Base-by-base conservation (phyloP, 2,329 filamentous ascomycete species). In the Fusarium poae region DNA sequence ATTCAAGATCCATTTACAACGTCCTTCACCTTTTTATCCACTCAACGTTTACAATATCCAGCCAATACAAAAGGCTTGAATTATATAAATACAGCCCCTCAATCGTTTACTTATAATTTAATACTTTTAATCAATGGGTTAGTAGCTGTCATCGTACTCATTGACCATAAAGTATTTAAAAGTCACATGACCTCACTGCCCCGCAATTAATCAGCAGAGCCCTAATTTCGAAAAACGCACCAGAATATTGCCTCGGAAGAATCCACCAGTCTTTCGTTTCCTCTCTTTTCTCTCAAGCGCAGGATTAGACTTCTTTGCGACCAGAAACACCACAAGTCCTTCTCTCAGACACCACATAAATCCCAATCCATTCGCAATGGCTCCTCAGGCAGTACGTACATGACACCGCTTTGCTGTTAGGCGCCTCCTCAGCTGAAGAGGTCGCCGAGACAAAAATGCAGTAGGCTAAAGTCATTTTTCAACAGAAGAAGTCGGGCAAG, bases 391-490 rank as follows among this genome's bases (percentile, higher is more conserved):
- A 85, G 94, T 97, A 97, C 85, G 94, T 97, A 89, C 83, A 80
- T 83, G 81, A 84, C 87, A 91, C 82, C 84, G 94, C 94, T 97
- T 97, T 97, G 94, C 94, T 97, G 93, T 92, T 59, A 65, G 92
- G 88, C 90, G 23, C 86, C 80, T 55, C 79, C 63, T 64, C 40
- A 48, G 25, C 48, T 39, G 43, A 50, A 44, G 67, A 70, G 66
- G 60, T 69, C 67, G 74, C 57, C 62, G 59, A 60, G 40, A 64
- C 69, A 74, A 68, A 44, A 72, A 88, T 91, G 89, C 94, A 98
- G 95, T 97, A 97, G 95, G 96, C 94, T 97, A 95, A 97, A 88
- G 83, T 83, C 82, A 80, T 70, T 83, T 70, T 83, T 78, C 84
- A 88, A 78, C 80, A 88, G 85, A 88, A 88, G 85, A 88, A 93